Evolutionary conservation across 2,329 filamentous ascomycete genomes (phyloP), one percentile per base, ranked within the genome.

Genomic region (Akanthomyces muscarius): DNA sequence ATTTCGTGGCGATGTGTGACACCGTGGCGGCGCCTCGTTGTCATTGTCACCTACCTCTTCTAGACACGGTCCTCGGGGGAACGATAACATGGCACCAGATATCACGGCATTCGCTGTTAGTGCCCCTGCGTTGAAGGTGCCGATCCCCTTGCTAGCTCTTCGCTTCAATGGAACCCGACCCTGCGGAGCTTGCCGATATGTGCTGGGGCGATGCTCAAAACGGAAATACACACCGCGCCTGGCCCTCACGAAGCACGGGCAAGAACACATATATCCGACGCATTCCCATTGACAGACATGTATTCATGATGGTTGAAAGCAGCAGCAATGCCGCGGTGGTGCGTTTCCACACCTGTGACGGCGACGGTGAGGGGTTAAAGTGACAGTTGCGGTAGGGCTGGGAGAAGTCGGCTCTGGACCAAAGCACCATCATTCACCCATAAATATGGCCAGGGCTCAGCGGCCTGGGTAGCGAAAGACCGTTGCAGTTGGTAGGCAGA

Each of bases 161-260:
- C 41, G 28, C 30, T 28, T 23, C 56, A 28, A 52, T 51, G 18
- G 14, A 52, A 33, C 28, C 28, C 21, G 41, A 18, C 58, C 6
- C 18, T 11, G 41, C 50, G 58, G 38, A 61, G 41, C 38, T 60
- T 38, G 57, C 57, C 47, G 57, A 30, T 47, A 18, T 16, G 6
- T 21, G 18, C 23, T 47, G 18, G 18, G 11, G 42, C 8, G 33
- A 11, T 42, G 10, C 58, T 54, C 28, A 45, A 61, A 61, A 54
- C 7, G 58, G 58, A 47, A 53, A 54, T 54, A n/a, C 25, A 61
- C 25, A 38, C 58, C 58, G 58, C 58, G 45, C 38, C 13, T 36
- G 4, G 58, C 16, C n/a, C 16, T 23, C n/a, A 10, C 5, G 33
- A 36, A 11, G 33, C 33, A 11, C 30, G 33, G 33, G 8, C 7